These are phyloP conservation scores for Cordyceps fumosorosea DNA, from an alignment of 2,329 filamentous ascomycete species.

Conservation along the genomic window DNA sequence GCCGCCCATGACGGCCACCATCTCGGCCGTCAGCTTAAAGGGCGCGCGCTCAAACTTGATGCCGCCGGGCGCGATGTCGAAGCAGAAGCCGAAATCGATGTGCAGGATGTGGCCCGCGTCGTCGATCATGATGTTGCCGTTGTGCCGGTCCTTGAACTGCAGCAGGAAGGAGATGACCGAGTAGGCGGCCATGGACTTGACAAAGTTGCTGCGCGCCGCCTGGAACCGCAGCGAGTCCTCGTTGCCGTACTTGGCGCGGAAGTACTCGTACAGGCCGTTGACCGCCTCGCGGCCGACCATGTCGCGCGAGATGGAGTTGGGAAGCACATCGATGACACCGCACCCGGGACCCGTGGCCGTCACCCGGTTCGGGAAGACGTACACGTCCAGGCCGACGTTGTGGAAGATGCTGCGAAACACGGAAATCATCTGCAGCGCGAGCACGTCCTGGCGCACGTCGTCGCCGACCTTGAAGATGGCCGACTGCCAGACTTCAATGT, in stretches of 20 bases:
- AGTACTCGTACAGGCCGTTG: constrained; percentile 97
- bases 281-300: constrained; percentile 98
- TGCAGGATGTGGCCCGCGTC: constrained; percentile 95
- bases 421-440: constrained; percentile 95
- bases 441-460: constrained; percentile 93
- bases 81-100: constrained; percentile 99
- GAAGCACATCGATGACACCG: constrained; percentile 95
- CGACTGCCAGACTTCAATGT: constrained; percentile 95
- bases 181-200: constrained; percentile 99
- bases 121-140: constrained; percentile 99
- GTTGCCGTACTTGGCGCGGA: constrained; percentile 92
- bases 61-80: constrained; percentile 94
- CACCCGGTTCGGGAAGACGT: constrained; percentile 93
- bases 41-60: constrained; percentile 97
- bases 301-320: constrained; percentile 95
- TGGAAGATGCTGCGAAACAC: constrained; percentile 97
- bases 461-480: constrained; percentile 99
- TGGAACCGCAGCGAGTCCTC: constrained; percentile 94
- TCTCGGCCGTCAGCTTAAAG: constrained; percentile 95
- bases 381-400: constrained; percentile 89
- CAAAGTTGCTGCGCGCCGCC: constrained; percentile 90
- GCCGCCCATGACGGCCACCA: constrained; percentile 98
- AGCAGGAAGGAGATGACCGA: constrained; percentile 93
- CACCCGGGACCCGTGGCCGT: constrained; percentile 96
- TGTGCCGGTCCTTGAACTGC: constrained; percentile 98